These are phyloP conservation scores for Neoboletus subvelutipes DNA, from an alignment of 768 basidiomycete genomes.

Conservation along the genomic window DNA sequence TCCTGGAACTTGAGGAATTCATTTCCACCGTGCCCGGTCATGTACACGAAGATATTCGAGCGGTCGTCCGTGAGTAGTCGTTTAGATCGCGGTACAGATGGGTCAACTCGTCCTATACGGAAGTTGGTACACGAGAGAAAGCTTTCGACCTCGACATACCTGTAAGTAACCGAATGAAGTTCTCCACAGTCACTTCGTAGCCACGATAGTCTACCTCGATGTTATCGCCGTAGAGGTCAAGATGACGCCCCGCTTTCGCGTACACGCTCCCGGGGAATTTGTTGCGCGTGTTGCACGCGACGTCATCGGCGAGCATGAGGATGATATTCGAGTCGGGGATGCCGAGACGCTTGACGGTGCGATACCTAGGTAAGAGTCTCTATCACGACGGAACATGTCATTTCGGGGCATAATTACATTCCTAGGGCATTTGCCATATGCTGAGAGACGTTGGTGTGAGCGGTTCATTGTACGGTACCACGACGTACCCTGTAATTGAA, in stretches of 20 bases:
- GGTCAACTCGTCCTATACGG: slow-evolving; percentile 73
- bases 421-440: slow-evolving; percentile 99
- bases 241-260: slow-evolving; percentile 74
- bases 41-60: slow-evolving; percentile 94
- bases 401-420: slow-evolving; percentile 58
- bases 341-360: slow-evolving; percentile 95
- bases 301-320: slow-evolving; percentile 97
- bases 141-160: slow-evolving; percentile 48
- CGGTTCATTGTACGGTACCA: background rate
- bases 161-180: slow-evolving; percentile 87
- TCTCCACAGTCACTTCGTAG: slow-evolving; percentile 97
- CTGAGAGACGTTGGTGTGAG: slow-evolving; percentile 41
- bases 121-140: background rate
- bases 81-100: slow-evolving; percentile 87
- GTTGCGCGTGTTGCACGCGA: slow-evolving; percentile 90
- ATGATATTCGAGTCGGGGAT: slow-evolving; percentile 99
- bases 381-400: background rate
- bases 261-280: slow-evolving; percentile 91
- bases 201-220: slow-evolving; percentile 99
- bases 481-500: slow-evolving; percentile 92
- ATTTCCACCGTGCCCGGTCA: slow-evolving; percentile 98
- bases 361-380: slow-evolving; percentile 64
- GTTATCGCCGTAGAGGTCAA: slow-evolving; percentile 93
- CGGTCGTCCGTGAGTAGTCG: slow-evolving; percentile 86
- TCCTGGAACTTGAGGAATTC: slow-evolving; percentile 99